These are phyloP conservation scores for Geotrichum restrictum DNA, from an alignment of 1,139 yeast genomes.

Conservation along the genomic window DNA sequence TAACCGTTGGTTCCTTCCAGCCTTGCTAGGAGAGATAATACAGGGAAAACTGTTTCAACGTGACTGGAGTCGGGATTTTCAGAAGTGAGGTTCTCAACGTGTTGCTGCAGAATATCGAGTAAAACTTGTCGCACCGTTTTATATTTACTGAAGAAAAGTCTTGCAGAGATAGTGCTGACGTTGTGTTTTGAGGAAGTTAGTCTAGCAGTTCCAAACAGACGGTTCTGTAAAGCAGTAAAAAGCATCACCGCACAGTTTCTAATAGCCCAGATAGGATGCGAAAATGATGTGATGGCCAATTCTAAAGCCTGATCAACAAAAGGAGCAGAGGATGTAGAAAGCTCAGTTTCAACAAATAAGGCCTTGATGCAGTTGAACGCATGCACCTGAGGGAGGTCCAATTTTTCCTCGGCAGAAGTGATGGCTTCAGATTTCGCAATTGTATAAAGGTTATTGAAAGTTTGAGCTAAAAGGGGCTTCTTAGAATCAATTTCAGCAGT, in stretches of 20 bases:
- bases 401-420: slow-evolving; percentile 47
- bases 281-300: slow-evolving; percentile 59
- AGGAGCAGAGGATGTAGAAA: slow-evolving; percentile 51
- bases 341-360: slow-evolving; percentile 63
- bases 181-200: slow-evolving; percentile 31
- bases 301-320: slow-evolving; percentile 57
- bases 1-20: slow-evolving; percentile 58
- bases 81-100: slow-evolving; percentile 36
- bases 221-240: slow-evolving; percentile 74
- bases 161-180: slow-evolving; percentile 50
- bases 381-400: slow-evolving; percentile 86
- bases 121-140: slow-evolving; percentile 51
- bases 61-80: slow-evolving; percentile 18
- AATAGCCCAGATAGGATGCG: slow-evolving; percentile 72
- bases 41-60: slow-evolving; percentile 66
- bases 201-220: slow-evolving; percentile 65
- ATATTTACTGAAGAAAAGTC: slow-evolving; percentile 64
- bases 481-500: slow-evolving; percentile 45
- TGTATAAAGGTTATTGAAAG: slow-evolving; percentile 50
- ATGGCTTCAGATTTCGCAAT: slow-evolving; percentile 52
- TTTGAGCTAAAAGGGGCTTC: slow-evolving; percentile 42
- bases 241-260: slow-evolving; percentile 92
- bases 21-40: slow-evolving; percentile 65
- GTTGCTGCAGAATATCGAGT: slow-evolving; percentile 43
- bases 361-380: slow-evolving; percentile 82